Evolutionary conservation across 202 grass and related monocot species (phyloP).

Genomic region (Brachypodium distachyon): DNA sequence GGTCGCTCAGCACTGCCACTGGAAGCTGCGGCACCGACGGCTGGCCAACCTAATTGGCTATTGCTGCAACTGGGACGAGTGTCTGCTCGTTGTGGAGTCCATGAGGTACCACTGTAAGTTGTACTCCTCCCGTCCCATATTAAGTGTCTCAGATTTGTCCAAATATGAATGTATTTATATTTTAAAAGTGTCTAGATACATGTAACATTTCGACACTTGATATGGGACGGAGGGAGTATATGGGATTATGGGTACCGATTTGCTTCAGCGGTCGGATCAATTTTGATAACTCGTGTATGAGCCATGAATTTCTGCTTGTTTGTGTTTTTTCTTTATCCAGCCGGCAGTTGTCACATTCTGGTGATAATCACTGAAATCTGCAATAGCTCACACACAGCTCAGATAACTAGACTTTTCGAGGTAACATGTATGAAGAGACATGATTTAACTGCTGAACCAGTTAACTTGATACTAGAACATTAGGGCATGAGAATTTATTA

Average conservation of each 20-base stretch:
- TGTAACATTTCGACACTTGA: too few relatives aligned
- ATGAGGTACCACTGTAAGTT: too few relatives aligned
- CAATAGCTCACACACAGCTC: neutral
- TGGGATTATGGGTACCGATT: too few relatives aligned
- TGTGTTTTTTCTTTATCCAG: neutral
- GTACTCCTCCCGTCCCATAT: too few relatives aligned
- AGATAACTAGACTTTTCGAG: neutral
- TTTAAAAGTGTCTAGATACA: too few relatives aligned
- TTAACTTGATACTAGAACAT: too few relatives aligned
- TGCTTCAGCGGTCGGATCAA: neutral
- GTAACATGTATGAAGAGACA: slow-evolving; percentile 9
- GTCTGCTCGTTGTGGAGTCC: slow-evolving; percentile 90
- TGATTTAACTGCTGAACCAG: neutral
- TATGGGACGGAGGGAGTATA: too few relatives aligned
- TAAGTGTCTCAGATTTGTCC: too few relatives aligned
- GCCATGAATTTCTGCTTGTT: neutral
- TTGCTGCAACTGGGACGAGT: slow-evolving; percentile 92
- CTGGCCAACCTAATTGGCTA: slow-evolving; percentile 95
- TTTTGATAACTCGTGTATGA: neutral
- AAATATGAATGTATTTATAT: too few relatives aligned
- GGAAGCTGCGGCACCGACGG: slow-evolving; percentile 68
- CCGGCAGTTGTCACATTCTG: too few relatives aligned
- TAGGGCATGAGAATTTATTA: neutral
- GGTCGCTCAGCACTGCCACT: too few relatives aligned
- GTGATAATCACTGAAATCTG: too few relatives aligned